These are phyloP conservation scores for Warburgia ugandensis DNA, from an alignment of 164 flowering plant species.

Conservation along the genomic window DNA sequence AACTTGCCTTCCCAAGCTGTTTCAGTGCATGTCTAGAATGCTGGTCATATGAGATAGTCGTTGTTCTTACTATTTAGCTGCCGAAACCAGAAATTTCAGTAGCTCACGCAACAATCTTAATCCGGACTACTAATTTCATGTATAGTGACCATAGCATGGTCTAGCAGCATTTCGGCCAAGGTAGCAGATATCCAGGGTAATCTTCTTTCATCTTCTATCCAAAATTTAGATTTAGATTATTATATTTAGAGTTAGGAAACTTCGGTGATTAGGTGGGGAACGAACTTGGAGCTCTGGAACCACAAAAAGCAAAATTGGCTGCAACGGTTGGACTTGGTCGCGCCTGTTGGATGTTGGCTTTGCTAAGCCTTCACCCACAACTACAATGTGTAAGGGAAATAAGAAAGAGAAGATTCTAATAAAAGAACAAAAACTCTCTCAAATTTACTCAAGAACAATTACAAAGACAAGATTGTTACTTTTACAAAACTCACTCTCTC, in stretches of 20 bases:
- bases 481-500: no score
- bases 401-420: no score
- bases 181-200: no score
- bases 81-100: slow-evolving; percentile 68
- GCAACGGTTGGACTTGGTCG: slow-evolving; percentile 81
- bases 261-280: slow-evolving; percentile 92
- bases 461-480: no score
- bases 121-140: slow-evolving; percentile 94
- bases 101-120: slow-evolving; percentile 81
- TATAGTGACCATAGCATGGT: slow-evolving; percentile 90
- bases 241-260: no score
- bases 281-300: slow-evolving; percentile 87
- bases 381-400: no score
- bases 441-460: no score
- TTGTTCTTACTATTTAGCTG: slow-evolving; percentile 79
- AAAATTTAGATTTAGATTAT: no score
- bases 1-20: slow-evolving; percentile 80
- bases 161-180: slow-evolving; percentile 88
- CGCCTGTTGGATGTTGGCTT: slow-evolving; percentile 55
- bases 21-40: slow-evolving; percentile 88
- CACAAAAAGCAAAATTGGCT: slow-evolving; percentile 77
- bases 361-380: no score
- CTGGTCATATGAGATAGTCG: slow-evolving; percentile 99
- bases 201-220: no score
- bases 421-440: no score